Evolutionary conservation across 192 early-diverging fungal genomes (phyloP), one percentile per base, ranked within the genome.

Genomic region (Globomyces pollinis-pini): DNA sequence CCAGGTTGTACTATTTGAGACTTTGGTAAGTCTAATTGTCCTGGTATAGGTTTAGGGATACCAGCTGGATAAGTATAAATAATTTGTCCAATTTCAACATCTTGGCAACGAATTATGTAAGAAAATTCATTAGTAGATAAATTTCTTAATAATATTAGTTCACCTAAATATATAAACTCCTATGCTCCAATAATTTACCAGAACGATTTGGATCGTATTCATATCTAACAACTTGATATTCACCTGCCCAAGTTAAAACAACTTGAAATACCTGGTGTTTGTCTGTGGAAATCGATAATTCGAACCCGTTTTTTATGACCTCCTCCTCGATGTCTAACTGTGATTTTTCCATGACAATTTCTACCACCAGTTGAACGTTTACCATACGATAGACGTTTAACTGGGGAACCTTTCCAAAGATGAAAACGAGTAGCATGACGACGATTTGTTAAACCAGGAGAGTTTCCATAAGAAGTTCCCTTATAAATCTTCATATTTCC

Each of bases 131-230:
- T 85, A 23, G 86, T 90, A 18, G 75, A 70, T 54, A 88, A 75
- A 64, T 91, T 82, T 43, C 81, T 79, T 63, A 98, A 78, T 64
- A 98, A 69, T 11, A 88, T 87, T 50, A 98, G 84, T 64, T 88
- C 87, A n/a, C n/a, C n/a, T n/a, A n/a, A n/a, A n/a, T n/a, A n/a
- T n/a, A n/a, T n/a, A n/a, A n/a, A n/a, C n/a, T n/a, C n/a, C n/a
- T n/a, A n/a, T n/a, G n/a, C n/a, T n/a, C n/a, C n/a, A n/a, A n/a
- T n/a, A n/a, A n/a, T n/a, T n/a, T n/a, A 13, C 86, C 93, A 32
- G 80, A 84, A 15, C 95, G 75, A 61, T 91, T 91, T 30, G 95
- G 95, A 65, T 98, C 95, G 62, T 93, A 91, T 72, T 98, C 95
- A 26, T 93, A 71, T n/a, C 95, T 79, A 39, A 91, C 72, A 8